phyloP scores from a whole-genome alignment of 2,329 filamentous ascomycete genomes.

The Talaromyces sp. region DNA sequence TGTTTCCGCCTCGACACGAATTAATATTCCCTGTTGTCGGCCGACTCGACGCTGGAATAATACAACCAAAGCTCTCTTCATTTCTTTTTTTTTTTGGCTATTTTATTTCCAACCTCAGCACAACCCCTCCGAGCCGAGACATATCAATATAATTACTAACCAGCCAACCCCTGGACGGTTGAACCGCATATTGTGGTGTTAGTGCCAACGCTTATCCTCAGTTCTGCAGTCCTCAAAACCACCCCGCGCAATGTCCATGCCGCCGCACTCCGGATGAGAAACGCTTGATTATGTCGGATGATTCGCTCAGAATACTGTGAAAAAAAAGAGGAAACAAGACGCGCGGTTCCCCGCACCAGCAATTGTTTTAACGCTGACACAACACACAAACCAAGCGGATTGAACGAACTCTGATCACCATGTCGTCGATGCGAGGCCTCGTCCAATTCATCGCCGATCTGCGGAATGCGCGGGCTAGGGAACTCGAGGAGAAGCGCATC shows the following conservation, averaged over 20 bases:
- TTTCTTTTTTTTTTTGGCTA: not conserved
- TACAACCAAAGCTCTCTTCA: not conserved
- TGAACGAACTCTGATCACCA: slow-evolving; percentile 14
- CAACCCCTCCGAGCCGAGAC: not conserved
- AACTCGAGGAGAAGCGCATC: slow-evolving; percentile 97
- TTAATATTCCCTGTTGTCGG: not conserved
- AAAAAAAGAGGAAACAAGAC: not conserved
- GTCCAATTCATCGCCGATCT: slow-evolving; percentile 98
- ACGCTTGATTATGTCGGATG: slow-evolving; percentile 7
- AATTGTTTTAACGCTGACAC: not conserved
- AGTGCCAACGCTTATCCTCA: not conserved
- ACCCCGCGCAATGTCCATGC: not conserved
- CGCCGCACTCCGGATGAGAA: not conserved
- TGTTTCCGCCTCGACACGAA: not conserved
- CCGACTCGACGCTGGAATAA: not conserved
- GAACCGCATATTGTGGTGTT: not conserved
- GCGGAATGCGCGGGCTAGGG: slow-evolving; percentile 86
- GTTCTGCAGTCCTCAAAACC: not conserved
- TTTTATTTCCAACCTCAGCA: not conserved
- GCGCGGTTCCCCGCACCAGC: not conserved
- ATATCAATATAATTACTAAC: not conserved
- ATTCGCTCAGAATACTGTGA: not conserved
- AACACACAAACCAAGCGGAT: not conserved
- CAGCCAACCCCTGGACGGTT: not conserved
- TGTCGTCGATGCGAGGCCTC: slow-evolving; percentile 60